These are phyloP conservation scores for Xanthoconium purpureum DNA, from an alignment of 768 basidiomycete species.

Conservation along the genomic window DNA sequence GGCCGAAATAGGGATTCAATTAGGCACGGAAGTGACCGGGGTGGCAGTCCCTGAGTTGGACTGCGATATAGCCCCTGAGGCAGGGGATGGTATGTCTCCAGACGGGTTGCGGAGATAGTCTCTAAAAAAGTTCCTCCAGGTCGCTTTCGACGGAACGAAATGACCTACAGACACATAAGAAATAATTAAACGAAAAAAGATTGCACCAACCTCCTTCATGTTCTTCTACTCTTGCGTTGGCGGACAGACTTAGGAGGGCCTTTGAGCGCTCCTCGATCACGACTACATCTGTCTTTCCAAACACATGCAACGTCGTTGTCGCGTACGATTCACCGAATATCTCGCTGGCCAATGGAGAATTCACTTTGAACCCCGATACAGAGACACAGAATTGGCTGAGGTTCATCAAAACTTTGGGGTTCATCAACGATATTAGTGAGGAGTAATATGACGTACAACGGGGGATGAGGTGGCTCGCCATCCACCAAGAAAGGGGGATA, in stretches of 20 bases:
- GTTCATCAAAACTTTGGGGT: not conserved
- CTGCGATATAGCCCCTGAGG: slow-evolving; percentile 29
- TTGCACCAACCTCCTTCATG: slow-evolving; percentile 73
- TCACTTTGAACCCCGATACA: slow-evolving; percentile 68
- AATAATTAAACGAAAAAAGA: not conserved
- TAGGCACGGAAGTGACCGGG: slow-evolving; percentile 28
- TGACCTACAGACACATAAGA: slow-evolving; percentile 51
- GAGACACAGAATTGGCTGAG: slow-evolving; percentile 68
- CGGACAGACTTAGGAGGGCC: slow-evolving; percentile 51
- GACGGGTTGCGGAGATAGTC: slow-evolving; percentile 59
- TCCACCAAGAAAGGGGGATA: slow-evolving; percentile 62
- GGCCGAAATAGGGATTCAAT: not conserved
- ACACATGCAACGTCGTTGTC: slow-evolving; percentile 75
- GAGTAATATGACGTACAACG: slow-evolving; percentile 49
- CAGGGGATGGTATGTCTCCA: slow-evolving; percentile 46
- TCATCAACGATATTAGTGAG: not conserved
- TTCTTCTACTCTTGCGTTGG: slow-evolving; percentile 60
- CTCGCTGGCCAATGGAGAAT: slow-evolving; percentile 42
- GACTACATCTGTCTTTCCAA: slow-evolving; percentile 75
- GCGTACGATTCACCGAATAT: slow-evolving; percentile 52
- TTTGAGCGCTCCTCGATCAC: slow-evolving; percentile 68
- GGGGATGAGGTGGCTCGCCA: slow-evolving; percentile 68
- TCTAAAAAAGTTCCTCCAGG: slow-evolving; percentile 73
- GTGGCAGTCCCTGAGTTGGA: slow-evolving; percentile 49
- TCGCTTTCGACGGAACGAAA: slow-evolving; percentile 75